A percentile compares a stretch with the other conserved stretches of the same genome.
Conservation (phyloP, 1,139 yeast species). For the Geotrichum macrosporum region DNA sequence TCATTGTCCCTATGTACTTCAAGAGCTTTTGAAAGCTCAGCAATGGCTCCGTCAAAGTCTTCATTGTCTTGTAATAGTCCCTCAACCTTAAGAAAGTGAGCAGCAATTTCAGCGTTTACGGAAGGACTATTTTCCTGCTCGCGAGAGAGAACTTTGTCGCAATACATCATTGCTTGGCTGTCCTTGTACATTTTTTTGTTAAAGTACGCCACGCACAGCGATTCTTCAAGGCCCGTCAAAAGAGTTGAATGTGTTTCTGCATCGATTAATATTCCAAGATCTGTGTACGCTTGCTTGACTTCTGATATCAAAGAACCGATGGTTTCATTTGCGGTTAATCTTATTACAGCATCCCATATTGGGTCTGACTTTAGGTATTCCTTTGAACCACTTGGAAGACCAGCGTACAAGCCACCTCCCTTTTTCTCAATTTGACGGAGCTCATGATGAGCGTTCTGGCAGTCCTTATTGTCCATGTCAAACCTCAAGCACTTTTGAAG, state of each 20-base stretch:
- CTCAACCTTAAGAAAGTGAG: constrained; percentile 45
- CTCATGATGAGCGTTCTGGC: constrained; percentile 49
- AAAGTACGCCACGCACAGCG: constrained; percentile 49
- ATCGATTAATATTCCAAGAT: constrained; percentile 9
- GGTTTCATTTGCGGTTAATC: constrained; percentile 12
- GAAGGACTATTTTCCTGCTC: constrained; percentile 15
- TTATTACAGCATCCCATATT: constrained; percentile 14
- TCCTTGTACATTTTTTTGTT: constrained; percentile 36
- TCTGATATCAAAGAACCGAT: neutral
- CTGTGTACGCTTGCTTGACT: constrained; percentile 9
- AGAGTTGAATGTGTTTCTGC: constrained; percentile 22
- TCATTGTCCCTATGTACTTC: constrained; percentile 44
- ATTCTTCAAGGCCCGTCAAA: constrained; percentile 40
- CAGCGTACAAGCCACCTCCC: constrained; percentile 6
- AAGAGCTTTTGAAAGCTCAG: constrained; percentile 41
- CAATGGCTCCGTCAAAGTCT: constrained; percentile 45
- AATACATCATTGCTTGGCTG: constrained; percentile 35
- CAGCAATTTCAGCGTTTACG: constrained; percentile 7
- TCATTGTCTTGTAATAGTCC: constrained; percentile 40
- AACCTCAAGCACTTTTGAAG: constrained; percentile 60
- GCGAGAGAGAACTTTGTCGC: constrained; percentile 37
- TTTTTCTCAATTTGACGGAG: constrained; percentile 42
- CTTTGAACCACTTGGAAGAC: constrained; percentile 1
- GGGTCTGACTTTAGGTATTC: constrained; percentile 10
- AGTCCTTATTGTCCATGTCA: constrained; percentile 59